Conservation (phyloP, 2,329 filamentous ascomycete species). For the Cladophialophora immunda region DNA sequence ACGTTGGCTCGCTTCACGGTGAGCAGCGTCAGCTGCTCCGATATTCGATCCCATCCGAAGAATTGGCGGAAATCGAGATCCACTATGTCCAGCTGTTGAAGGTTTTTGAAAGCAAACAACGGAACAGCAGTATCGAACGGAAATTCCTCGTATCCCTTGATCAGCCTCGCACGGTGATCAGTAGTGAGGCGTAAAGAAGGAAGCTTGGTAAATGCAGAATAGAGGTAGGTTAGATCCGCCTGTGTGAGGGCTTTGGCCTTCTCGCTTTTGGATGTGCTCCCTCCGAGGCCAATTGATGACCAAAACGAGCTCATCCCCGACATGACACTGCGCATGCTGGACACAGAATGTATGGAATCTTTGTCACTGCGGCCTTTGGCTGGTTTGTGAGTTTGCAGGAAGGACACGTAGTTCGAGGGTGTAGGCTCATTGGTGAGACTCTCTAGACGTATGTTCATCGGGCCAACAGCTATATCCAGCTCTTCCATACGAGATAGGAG, state of each 20-base stretch:
- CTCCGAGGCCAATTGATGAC: conserved; percentile 84
- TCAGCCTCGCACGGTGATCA: conserved; percentile 90
- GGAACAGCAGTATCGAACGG: conserved; percentile 97
- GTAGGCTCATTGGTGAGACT: conserved; percentile 89
- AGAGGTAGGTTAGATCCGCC: conserved; percentile 91
- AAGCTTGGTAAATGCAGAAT: conserved; percentile 98
- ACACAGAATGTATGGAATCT: conserved; percentile 93
- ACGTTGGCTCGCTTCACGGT: conserved; percentile 87
- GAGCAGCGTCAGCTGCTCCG: conserved; percentile 89
- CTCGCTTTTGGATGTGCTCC: conserved; percentile 81
- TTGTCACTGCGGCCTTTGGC: conserved; percentile 84
- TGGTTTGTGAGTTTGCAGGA: conserved; percentile 74
- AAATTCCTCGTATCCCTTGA: conserved; percentile 95
- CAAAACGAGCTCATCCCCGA: conserved; percentile 94
- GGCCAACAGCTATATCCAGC: conserved; percentile 85
- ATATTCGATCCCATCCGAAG: conserved; percentile 93
- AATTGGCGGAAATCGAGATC: conserved; percentile 97
- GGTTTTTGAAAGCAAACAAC: conserved; percentile 95
- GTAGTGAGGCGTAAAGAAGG: conserved; percentile 87
- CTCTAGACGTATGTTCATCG: conserved; percentile 95
- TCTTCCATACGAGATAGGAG: conserved; percentile 95
- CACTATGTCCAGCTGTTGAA: conserved; percentile 91
- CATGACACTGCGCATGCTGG: conserved; percentile 96
- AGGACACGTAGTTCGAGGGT: conserved; percentile 93
- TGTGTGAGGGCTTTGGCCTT: conserved; percentile 87